Conservation (phyloP, 768 basidiomycete genomes). For the Tephrocybe sp. region DNA sequence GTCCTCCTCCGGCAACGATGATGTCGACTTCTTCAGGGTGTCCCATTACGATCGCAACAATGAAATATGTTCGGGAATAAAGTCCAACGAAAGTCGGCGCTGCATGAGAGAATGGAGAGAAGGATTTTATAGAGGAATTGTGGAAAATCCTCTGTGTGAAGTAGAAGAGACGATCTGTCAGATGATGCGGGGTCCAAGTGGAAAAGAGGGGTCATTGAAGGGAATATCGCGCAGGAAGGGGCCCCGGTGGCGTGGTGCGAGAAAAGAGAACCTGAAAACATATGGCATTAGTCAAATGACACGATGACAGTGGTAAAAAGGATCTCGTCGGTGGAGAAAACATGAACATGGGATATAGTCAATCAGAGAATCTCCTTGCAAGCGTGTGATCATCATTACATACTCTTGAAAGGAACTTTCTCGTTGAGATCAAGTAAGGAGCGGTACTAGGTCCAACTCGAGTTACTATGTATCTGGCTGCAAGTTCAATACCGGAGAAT, state of each 20-base stretch:
- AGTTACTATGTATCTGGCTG: too few relatives aligned
- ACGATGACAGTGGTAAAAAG: neutral
- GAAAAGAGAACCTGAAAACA: neutral
- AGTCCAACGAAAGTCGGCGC: too few relatives aligned
- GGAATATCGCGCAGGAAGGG: neutral
- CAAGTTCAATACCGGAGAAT: too few relatives aligned
- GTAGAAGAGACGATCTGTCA: neutral
- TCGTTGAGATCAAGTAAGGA: neutral
- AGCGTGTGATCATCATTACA: neutral
- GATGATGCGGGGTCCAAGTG: neutral
- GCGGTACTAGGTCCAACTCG: too few relatives aligned
- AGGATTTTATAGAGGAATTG: neutral
- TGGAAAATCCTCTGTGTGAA: neutral
- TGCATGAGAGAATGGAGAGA: too few relatives aligned
- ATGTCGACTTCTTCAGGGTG: slow-evolving; percentile 75
- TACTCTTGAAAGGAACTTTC: neutral
- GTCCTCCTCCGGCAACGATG: slow-evolving; percentile 69
- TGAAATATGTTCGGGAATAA: too few relatives aligned
- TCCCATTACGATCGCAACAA: slow-evolving; percentile 37
- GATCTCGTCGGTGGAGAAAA: neutral
- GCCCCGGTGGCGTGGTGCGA: neutral
- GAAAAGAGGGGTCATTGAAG: neutral
- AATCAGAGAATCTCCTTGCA: neutral
- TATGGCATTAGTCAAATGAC: neutral
- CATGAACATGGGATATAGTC: neutral